Conservation (phyloP, 192 early-diverging fungal genomes). For the Coemansia sp. region DNA sequence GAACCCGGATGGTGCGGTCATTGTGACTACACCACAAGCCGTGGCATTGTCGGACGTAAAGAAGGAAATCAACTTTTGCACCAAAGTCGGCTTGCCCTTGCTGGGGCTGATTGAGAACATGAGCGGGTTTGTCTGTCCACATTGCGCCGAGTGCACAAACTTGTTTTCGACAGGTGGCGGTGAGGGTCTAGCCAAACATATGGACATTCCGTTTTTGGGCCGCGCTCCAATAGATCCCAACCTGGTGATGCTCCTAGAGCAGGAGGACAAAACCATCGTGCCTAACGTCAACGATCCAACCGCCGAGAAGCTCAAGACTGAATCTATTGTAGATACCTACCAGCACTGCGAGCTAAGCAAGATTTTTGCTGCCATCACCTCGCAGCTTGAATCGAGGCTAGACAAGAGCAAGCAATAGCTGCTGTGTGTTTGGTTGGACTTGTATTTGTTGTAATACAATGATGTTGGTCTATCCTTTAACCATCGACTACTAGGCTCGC, state of each 20-base stretch:
- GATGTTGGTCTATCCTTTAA: no score
- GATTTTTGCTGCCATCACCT: slow-evolving; percentile 29
- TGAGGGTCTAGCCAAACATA: slow-evolving; percentile 80
- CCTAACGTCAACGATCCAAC: slow-evolving; percentile 36
- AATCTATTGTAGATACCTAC: slow-evolving; percentile 49
- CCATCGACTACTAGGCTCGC: no score
- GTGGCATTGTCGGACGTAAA: slow-evolving; percentile 87
- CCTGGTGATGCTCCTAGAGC: slow-evolving; percentile 63
- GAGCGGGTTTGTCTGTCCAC: slow-evolving; percentile 93
- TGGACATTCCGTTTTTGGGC: slow-evolving; percentile 82
- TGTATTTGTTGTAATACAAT: no score
- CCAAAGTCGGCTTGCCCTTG: slow-evolving; percentile 81
- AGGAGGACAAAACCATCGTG: slow-evolving; percentile 48
- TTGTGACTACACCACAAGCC: slow-evolving; percentile 96
- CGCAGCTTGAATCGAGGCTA: slow-evolving; percentile 7
- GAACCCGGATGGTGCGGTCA: slow-evolving; percentile 78
- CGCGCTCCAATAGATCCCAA: slow-evolving; percentile 88
- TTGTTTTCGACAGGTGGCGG: slow-evolving; percentile 95
- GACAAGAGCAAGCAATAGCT: not conserved
- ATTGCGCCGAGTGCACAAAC: slow-evolving; percentile 74
- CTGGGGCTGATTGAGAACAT: slow-evolving; percentile 96
- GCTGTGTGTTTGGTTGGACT: no score
- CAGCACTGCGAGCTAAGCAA: slow-evolving; percentile 49
- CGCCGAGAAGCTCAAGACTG: slow-evolving; percentile 17
- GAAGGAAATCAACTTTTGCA: slow-evolving; percentile 96